These are phyloP conservation scores for Penicillium malachiteum DNA, from an alignment of 495 filamentous ascomycete species.

Conservation along the genomic window DNA sequence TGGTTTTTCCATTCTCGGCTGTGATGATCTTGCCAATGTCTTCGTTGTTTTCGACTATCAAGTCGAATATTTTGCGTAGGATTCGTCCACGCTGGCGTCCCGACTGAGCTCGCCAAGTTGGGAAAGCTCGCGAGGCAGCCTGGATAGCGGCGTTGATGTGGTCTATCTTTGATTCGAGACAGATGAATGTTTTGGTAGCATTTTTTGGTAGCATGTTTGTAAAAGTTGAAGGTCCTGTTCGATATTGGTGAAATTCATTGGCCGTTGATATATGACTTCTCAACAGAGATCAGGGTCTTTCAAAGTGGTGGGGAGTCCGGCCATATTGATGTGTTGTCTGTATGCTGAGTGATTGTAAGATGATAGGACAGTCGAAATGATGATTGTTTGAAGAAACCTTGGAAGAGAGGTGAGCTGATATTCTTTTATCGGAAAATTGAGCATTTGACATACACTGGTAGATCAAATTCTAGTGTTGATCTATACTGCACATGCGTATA, in stretches of 20 bases:
- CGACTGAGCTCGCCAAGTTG: slow-evolving; percentile 61
- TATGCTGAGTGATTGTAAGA: too few species aligned
- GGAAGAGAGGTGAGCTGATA: too few species aligned
- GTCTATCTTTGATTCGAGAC: slow-evolving; percentile 57
- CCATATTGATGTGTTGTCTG: too few species aligned
- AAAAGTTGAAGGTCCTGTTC: slow-evolving; percentile 68
- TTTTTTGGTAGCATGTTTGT: slow-evolving; percentile 77
- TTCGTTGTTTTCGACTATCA: slow-evolving; percentile 71
- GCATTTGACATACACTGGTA: too few species aligned
- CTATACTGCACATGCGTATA: too few species aligned
- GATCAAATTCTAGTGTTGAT: too few species aligned
- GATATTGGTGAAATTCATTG: slow-evolving; percentile 67
- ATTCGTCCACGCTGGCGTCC: slow-evolving; percentile 66
- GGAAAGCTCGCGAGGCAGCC: slow-evolving; percentile 67
- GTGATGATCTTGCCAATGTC: slow-evolving; percentile 55
- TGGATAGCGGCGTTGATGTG: slow-evolving; percentile 56
- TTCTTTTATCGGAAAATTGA: too few species aligned
- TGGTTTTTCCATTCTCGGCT: slow-evolving; percentile 75
- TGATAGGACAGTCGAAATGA: too few species aligned
- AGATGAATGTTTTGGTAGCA: slow-evolving; percentile 64
- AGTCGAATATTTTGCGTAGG: slow-evolving; percentile 40
- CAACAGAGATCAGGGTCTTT: slow-evolving; percentile 71
- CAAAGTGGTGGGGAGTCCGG: slow-evolving; percentile 33
- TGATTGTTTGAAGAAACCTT: too few species aligned
- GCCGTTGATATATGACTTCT: slow-evolving; percentile 71